phyloP scores from a whole-genome alignment of 257 asterid genomes.

The Nicotiana undulata region DNA sequence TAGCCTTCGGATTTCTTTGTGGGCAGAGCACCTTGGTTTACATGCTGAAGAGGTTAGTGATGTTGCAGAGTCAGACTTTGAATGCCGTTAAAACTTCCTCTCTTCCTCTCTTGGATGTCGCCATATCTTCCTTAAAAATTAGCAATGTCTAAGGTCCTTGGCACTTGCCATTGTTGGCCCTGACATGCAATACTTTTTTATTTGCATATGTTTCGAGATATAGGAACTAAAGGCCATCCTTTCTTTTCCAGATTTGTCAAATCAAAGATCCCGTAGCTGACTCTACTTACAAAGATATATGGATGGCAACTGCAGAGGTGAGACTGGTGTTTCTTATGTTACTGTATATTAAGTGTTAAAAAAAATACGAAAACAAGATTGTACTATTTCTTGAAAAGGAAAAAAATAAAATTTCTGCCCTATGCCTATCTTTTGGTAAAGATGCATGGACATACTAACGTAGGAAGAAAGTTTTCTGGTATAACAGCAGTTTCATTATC shows the following conservation, averaged over 20 bases:
- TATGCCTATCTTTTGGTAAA: background rate
- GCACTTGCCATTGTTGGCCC: too few relatives aligned
- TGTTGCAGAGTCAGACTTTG: background rate
- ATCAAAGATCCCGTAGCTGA: slow-evolving; percentile 73
- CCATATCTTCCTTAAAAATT: background rate
- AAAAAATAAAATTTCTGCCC: background rate
- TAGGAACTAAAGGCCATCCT: background rate
- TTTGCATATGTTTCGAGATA: background rate
- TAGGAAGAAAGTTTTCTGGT: background rate
- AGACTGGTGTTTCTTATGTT: slow-evolving; percentile 5
- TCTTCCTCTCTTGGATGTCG: background rate
- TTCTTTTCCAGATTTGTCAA: slow-evolving; percentile 41
- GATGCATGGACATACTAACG: background rate
- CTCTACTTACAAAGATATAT: slow-evolving; percentile 52
- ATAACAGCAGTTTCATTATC: background rate
- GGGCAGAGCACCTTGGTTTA: slow-evolving; percentile 95
- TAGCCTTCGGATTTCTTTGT: slow-evolving; percentile 68
- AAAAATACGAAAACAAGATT: background rate
- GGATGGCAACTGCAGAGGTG: slow-evolving; percentile 79
- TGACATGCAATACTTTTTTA: background rate
- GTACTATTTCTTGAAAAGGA: background rate
- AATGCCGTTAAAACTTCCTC: background rate
- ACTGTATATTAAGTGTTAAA: background rate
- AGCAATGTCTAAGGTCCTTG: too few relatives aligned
- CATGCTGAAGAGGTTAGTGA: slow-evolving; percentile 50